Percentiles rank a stretch among this genome's conserved stretches.
Evolutionary conservation across 345 rosid species (phyloP).

Genomic region (Corchorus olitorius): DNA sequence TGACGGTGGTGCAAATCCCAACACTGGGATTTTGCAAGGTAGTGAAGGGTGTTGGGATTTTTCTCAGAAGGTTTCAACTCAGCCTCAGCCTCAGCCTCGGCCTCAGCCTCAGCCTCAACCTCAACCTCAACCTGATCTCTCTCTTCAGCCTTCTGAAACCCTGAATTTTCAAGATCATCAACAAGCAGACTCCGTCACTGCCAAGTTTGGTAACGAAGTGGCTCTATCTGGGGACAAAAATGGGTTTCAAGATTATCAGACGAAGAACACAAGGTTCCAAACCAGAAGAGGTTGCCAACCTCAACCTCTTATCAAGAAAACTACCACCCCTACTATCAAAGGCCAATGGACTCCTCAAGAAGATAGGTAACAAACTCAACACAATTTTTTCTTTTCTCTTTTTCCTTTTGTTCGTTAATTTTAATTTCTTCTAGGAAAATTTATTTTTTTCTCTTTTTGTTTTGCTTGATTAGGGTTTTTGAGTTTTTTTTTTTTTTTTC

Average conservation of each 20-base stretch:
- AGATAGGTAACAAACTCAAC: conserved; percentile 41
- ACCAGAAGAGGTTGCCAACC: conserved; percentile 24
- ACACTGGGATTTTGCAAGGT: conserved; percentile 23
- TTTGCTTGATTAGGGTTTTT: conserved; percentile 3
- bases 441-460: background rate
- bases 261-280: conserved; percentile 28
- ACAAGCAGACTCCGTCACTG: background rate
- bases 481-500: background rate
- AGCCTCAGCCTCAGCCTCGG: background rate
- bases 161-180: conserved; percentile 16
- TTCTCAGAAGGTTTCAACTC: conserved; percentile 4
- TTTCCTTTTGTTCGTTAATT: background rate
- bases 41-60: conserved; percentile 13
- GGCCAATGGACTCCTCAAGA: conserved; percentile 74
- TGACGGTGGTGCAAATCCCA: background rate
- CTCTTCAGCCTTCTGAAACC: background rate
- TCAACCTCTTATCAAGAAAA: conserved; percentile 29
- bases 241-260: conserved; percentile 16
- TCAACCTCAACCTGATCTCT: background rate
- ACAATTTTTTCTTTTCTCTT: background rate
- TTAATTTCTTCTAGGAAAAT: background rate
- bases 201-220: conserved; percentile 22
- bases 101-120: background rate
- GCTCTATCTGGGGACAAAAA: conserved; percentile 24
- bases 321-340: conserved; percentile 39